Evolutionary conservation across 2,329 filamentous ascomycete genomes (phyloP).

Genomic region (Alternaria arbusti): DNA sequence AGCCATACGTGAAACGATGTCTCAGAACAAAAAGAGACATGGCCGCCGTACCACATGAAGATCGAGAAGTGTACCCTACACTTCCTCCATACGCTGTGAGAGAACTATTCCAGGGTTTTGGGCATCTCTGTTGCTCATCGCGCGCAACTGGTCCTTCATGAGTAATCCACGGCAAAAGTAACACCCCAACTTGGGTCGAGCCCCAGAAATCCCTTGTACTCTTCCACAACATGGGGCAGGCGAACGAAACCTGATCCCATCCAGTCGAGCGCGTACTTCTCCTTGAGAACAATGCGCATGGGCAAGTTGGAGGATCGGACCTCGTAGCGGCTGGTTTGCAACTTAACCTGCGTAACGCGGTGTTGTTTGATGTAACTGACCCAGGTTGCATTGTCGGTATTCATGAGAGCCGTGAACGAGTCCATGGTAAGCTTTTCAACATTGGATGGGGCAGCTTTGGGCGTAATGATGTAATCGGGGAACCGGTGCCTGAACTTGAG

Average conservation of each 20-base stretch:
- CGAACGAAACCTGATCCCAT: not conserved
- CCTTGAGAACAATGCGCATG: not conserved
- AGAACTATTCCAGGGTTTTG: not conserved
- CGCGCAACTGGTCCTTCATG: not conserved
- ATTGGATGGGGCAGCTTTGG: not conserved
- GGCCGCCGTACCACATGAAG: not conserved
- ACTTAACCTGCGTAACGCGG: constrained; percentile 1
- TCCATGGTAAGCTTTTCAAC: not conserved
- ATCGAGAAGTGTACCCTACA: not conserved
- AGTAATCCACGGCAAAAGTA: not conserved
- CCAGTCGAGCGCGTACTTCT: not conserved
- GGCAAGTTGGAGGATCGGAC: not conserved
- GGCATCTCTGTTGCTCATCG: not conserved
- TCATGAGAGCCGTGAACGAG: not conserved
- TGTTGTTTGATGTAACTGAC: not conserved
- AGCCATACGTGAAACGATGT: not conserved
- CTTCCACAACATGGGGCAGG: not conserved
- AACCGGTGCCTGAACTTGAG: constrained; percentile 26
- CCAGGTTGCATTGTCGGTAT: not conserved
- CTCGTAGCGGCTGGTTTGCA: not conserved
- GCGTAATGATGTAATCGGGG: constrained; percentile 18
- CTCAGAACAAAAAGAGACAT: not conserved
- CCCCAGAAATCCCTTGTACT: not conserved
- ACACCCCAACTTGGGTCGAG: not conserved
- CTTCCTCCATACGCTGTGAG: not conserved